Percentiles rank a stretch among this genome's conserved stretches.
Conservation (phyloP, 495 filamentous ascomycete species). For the Opeltia flavorubescens region DNA sequence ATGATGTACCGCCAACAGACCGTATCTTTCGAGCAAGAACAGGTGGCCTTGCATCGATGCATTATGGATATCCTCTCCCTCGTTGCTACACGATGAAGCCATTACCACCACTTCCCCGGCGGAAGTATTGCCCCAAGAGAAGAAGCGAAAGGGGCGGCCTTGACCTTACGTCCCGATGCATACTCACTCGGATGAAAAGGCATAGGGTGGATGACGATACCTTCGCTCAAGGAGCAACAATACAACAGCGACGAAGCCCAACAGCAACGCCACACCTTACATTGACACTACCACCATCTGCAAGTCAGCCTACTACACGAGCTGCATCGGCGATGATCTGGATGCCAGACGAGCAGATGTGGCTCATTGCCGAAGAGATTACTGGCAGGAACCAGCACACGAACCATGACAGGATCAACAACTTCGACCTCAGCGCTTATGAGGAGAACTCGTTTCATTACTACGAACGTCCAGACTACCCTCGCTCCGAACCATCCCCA, state of each 20-base stretch:
- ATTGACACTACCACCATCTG: conserved; percentile 10
- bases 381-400: neutral
- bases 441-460: neutral
- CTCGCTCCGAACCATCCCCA: conserved; percentile 10
- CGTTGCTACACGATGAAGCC: conserved; percentile 5
- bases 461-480: conserved; percentile 3
- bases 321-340: conserved; percentile 13
- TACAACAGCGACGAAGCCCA: conserved; percentile 12
- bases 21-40: neutral
- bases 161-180: conserved; percentile 12
- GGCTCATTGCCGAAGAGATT: conserved; percentile 11
- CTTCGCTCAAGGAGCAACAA: conserved; percentile 3
- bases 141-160: conserved; percentile 1
- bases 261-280: conserved; percentile 10
- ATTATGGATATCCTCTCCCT: conserved; percentile 4
- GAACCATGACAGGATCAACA: conserved; percentile 1
- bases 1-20: neutral
- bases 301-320: neutral
- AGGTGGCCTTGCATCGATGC: neutral
- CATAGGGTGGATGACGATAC: conserved; percentile 2
- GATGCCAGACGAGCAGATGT: conserved; percentile 19
- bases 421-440: conserved; percentile 1
- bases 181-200: conserved; percentile 12
- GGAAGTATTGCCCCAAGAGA: conserved; percentile 6
- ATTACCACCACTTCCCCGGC: conserved; percentile 11